phyloP scores from a whole-genome alignment of 2,329 filamentous ascomycete species.

The Claviceps paspali region DNA sequence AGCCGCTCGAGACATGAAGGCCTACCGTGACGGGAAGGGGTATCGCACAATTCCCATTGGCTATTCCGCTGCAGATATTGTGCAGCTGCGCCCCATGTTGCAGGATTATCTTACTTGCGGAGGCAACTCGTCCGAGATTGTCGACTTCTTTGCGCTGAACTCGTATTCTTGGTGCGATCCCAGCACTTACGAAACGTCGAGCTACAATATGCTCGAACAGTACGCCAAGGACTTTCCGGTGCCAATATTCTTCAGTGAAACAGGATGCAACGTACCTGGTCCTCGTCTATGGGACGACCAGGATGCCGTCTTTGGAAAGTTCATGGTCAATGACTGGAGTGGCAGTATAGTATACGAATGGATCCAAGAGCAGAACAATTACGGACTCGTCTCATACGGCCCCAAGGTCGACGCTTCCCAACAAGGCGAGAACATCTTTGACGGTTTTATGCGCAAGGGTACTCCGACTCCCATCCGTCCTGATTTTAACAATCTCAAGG shows the following conservation, averaged over 20 bases:
- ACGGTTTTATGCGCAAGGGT: slow-evolving; percentile 55
- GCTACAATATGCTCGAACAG: slow-evolving; percentile 53
- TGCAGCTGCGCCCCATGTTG: slow-evolving; percentile 45
- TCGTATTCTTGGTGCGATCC: slow-evolving; percentile 69
- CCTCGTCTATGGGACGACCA: slow-evolving; percentile 58
- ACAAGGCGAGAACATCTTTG: slow-evolving; percentile 40
- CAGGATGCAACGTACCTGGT: slow-evolving; percentile 56
- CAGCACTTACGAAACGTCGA: slow-evolving; percentile 42
- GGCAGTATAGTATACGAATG: slow-evolving; percentile 81
- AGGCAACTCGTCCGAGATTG: slow-evolving; percentile 46
- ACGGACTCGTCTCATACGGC: slow-evolving; percentile 68
- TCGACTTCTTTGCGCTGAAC: slow-evolving; percentile 79
- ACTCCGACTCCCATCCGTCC: slow-evolving; percentile 58
- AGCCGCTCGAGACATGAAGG: slow-evolving; percentile 67
- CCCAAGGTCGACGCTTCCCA: slow-evolving; percentile 33
- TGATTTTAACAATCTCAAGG: slow-evolving; percentile 65
- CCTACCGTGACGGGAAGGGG: slow-evolving; percentile 57
- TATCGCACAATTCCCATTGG: slow-evolving; percentile 75
- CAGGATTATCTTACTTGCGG: slow-evolving; percentile 68
- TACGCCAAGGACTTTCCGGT: slow-evolving; percentile 58
- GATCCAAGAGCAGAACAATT: slow-evolving; percentile 73
- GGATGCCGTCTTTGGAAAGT: slow-evolving; percentile 54
- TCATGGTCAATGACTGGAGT: slow-evolving; percentile 58
- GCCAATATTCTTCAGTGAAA: slow-evolving; percentile 85
- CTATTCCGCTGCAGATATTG: slow-evolving; percentile 77